Percentiles rank a stretch among this genome's conserved stretches.
Evolutionary conservation across 257 asterid genomes (phyloP).

Genomic region (Solanum piurae): DNA sequence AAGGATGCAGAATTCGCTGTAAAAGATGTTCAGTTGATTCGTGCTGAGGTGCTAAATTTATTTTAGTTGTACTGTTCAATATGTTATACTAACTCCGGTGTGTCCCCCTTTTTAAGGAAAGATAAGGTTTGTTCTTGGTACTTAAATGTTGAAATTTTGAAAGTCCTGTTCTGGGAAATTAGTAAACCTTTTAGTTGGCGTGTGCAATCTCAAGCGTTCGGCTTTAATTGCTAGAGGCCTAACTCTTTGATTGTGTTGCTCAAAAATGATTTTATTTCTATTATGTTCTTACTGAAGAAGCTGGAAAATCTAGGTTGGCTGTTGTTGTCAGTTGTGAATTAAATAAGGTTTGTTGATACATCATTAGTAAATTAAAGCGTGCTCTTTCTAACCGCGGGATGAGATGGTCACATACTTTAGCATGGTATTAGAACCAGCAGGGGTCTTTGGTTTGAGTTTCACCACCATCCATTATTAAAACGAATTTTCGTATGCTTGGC

Average conservation of each 20-base stretch:
- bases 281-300: neutral
- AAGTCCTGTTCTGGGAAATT: neutral
- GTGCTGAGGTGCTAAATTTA: constrained; percentile 62
- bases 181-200: neutral
- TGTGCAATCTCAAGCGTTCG: neutral
- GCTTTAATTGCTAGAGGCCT: neutral
- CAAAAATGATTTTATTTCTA: neutral
- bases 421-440: neutral
- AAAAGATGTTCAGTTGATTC: constrained; percentile 76
- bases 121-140: neutral
- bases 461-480: neutral
- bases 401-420: neutral
- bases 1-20: constrained; percentile 42
- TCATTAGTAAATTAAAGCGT: neutral
- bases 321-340: neutral
- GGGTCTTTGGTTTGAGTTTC: neutral
- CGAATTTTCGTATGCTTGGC: neutral
- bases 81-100: neutral
- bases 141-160: neutral
- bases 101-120: neutral
- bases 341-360: neutral
- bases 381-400: neutral
- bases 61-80: neutral
- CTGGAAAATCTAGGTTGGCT: neutral
- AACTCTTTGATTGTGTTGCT: neutral